Percentiles rank a stretch among this genome's conserved stretches.
Evolutionary conservation across 164 flowering plant species (phyloP).

Genomic region (Litsea cubeba): DNA sequence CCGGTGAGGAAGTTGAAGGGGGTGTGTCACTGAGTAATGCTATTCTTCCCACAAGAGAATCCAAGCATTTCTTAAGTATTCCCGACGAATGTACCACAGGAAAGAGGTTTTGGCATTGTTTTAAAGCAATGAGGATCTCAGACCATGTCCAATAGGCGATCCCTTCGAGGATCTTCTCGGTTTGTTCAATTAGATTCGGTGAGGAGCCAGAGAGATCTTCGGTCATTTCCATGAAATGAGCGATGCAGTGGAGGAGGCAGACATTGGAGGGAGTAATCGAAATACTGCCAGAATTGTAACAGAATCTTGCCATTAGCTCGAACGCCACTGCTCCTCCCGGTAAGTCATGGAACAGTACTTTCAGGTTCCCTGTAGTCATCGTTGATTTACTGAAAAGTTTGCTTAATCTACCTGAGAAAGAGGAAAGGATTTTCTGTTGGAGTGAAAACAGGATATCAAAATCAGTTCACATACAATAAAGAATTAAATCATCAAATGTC

Average conservation of each 20-base stretch:
- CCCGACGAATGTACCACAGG: constrained; percentile 18
- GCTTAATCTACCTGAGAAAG: constrained; percentile 37
- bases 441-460: not conserved
- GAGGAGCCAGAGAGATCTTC: constrained; percentile 7
- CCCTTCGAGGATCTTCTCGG: constrained; percentile 39
- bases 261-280: constrained; percentile 38
- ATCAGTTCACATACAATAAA: not conserved
- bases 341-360: constrained; percentile 45
- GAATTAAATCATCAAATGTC: not conserved
- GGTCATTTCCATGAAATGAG: constrained; percentile 53
- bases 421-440: constrained; percentile 28
- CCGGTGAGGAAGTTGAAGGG: constrained; percentile 36
- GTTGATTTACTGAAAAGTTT: constrained; percentile 30
- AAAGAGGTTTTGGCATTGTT: constrained; percentile 39
- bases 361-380: constrained; percentile 14
- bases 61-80: constrained; percentile 32
- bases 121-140: constrained; percentile 42
- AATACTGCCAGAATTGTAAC: constrained; percentile 44
- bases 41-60: constrained; percentile 32
- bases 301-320: constrained; percentile 57
- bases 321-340: constrained; percentile 63
- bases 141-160: constrained; percentile 52
- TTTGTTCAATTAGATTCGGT: constrained; percentile 31
- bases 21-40: constrained; percentile 24
- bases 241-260: constrained; percentile 30